phyloP scores from a whole-genome alignment of 192 early-diverging fungal genomes.

The Borealophlyctis nickersoniae region DNA sequence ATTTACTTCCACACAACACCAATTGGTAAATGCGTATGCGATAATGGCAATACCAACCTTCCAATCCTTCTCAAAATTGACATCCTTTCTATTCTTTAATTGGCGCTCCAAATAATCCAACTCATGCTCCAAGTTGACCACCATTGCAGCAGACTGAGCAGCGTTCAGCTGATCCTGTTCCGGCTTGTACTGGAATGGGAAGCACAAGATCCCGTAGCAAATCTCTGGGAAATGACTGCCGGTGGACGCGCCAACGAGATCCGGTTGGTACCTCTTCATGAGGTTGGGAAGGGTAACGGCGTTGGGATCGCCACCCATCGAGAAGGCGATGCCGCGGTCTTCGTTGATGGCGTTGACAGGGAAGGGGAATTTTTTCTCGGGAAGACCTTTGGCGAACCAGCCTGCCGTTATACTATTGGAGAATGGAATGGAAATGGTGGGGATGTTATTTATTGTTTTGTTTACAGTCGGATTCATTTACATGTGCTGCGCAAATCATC shows the following conservation, averaged over 20 bases:
- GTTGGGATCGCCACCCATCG: constrained; percentile 47
- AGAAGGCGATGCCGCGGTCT: constrained; percentile 48
- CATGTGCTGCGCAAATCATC: no score
- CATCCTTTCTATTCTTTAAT: constrained; percentile 27
- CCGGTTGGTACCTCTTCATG: constrained; percentile 37
- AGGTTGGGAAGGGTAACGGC: constrained; percentile 45
- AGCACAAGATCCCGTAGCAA: constrained; percentile 37
- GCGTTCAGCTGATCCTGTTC: constrained; percentile 45
- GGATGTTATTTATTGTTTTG: no score
- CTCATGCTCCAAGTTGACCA: constrained; percentile 40
- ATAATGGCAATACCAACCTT: constrained; percentile 33
- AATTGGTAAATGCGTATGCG: no score
- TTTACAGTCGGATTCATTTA: no score
- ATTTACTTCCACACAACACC: no score
- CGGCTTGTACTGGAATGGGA: constrained; percentile 31
- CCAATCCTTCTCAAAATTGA: constrained; percentile 39
- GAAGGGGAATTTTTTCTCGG: constrained; percentile 11
- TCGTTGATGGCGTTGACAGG: constrained; percentile 33
- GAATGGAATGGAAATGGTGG: no score
- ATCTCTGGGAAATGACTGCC: constrained; percentile 47
- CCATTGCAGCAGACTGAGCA: constrained; percentile 53
- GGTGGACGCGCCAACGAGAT: constrained; percentile 33
- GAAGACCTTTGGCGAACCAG: constrained; percentile 40
- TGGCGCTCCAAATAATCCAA: constrained; percentile 41
- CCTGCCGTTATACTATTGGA: constrained; percentile 51